Evolutionary conservation across 352 stramenopile species (phyloP).

Genomic region (Albugo laibachii): DNA sequence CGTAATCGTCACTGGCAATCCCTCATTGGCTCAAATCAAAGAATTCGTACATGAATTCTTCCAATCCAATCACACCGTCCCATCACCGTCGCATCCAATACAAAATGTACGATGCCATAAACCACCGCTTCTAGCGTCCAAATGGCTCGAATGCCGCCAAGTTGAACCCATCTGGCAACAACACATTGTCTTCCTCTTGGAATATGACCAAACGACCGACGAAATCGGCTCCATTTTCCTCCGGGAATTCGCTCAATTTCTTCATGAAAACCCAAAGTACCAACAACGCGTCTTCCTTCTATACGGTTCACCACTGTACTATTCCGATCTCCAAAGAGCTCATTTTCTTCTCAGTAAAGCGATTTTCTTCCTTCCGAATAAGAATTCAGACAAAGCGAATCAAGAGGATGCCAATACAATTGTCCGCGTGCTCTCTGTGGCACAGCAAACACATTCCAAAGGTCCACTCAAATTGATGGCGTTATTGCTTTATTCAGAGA

Average conservation of each 20-base stretch:
- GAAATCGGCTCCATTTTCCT: slow-evolving; percentile 22
- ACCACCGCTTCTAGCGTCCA: slow-evolving; percentile 6
- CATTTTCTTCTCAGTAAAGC: slow-evolving; percentile 44
- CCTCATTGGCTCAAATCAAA: slow-evolving; percentile 51
- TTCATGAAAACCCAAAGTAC: slow-evolving; percentile 44
- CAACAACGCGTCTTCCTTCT: slow-evolving; percentile 67
- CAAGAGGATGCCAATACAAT: slow-evolving; percentile 70
- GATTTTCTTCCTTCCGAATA: slow-evolving; percentile 73
- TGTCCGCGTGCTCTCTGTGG: slow-evolving; percentile 54
- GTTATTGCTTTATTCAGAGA: slow-evolving; percentile 72
- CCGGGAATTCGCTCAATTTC: slow-evolving; percentile 39
- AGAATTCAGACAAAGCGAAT: slow-evolving; percentile 56
- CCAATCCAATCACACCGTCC: slow-evolving; percentile 39
- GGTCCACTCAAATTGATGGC: slow-evolving; percentile 55
- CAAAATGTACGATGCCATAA: neutral
- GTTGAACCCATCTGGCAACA: slow-evolving; percentile 38
- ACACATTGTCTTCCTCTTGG: slow-evolving; percentile 62
- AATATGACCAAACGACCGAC: slow-evolving; percentile 18
- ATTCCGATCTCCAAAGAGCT: slow-evolving; percentile 29
- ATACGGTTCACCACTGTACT: slow-evolving; percentile 37
- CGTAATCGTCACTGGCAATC: slow-evolving; percentile 74
- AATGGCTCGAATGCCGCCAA: slow-evolving; percentile 31
- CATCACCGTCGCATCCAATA: neutral
- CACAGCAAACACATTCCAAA: slow-evolving; percentile 21
- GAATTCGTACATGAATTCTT: slow-evolving; percentile 82